These are phyloP conservation scores for Blastosporella zonata DNA, from an alignment of 1,284 basidiomycete genomes.

Conservation along the genomic window DNA sequence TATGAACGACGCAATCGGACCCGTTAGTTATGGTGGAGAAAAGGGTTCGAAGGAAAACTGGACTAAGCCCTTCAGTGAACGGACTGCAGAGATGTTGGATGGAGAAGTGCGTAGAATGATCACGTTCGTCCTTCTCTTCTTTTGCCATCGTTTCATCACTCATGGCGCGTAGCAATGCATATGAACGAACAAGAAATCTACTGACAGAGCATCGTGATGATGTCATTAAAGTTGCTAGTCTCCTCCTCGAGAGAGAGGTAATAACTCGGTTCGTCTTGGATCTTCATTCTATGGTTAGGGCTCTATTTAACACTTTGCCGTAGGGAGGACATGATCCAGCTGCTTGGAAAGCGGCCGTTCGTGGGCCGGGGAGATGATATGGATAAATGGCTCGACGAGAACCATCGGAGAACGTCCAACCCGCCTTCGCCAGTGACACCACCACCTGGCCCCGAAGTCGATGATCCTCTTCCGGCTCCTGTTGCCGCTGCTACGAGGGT, in stretches of 20 bases:
- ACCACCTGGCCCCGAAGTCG: constrained; percentile 26
- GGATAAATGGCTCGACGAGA: constrained; percentile 89
- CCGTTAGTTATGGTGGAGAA: constrained; percentile 90
- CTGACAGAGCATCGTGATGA: constrained; percentile 82
- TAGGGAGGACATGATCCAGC: constrained; percentile 79
- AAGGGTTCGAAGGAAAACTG: constrained; percentile 84
- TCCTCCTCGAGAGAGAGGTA: constrained; percentile 92
- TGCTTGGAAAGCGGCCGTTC: constrained; percentile 87
- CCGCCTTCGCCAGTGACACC: constrained; percentile 50
- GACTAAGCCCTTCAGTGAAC: constrained; percentile 98
- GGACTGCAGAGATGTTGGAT: constrained; percentile 93
- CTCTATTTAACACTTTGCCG: background rate
- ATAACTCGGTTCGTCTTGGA: constrained; percentile 71
- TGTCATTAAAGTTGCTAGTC: constrained; percentile 92
- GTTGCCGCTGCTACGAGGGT: constrained; percentile 45
- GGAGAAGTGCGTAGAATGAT: constrained; percentile 95
- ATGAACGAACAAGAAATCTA: constrained; percentile 82
- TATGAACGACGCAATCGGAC: constrained; percentile 94
- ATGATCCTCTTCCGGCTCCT: constrained; percentile 45
- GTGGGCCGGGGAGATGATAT: constrained; percentile 79
- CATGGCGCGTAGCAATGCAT: constrained; percentile 56
- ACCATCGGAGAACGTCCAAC: constrained; percentile 54
- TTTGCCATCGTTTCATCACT: background rate
- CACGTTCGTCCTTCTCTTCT: constrained; percentile 42
- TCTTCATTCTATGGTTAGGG: background rate